phyloP scores from a whole-genome alignment of 345 rosid genomes.

The Aethionema arabicum region DNA sequence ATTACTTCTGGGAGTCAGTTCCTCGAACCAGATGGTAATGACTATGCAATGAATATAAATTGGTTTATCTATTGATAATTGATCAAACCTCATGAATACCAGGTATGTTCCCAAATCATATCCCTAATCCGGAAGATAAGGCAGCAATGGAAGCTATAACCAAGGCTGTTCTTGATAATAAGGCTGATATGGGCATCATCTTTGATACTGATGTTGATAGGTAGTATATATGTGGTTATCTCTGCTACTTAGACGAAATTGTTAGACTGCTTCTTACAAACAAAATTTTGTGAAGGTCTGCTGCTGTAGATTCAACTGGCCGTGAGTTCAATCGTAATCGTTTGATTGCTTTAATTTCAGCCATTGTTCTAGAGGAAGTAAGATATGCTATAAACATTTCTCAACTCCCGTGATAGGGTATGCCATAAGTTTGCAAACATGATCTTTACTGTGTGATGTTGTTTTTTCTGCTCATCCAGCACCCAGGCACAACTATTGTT shows the following conservation, averaged over 20 bases:
- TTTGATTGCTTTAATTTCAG: slow-evolving; percentile 84
- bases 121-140: slow-evolving; percentile 98
- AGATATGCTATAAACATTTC: slow-evolving; percentile 33
- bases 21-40: slow-evolving; percentile 93
- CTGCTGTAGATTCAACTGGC: slow-evolving; percentile 96
- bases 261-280: slow-evolving; percentile 14
- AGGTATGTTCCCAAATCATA: slow-evolving; percentile 97
- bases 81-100: slow-evolving; percentile 24
- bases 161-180: slow-evolving; percentile 82
- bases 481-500: slow-evolving; percentile 93
- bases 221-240: slow-evolving; percentile 36
- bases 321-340: slow-evolving; percentile 90
- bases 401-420: slow-evolving; percentile 9
- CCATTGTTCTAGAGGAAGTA: slow-evolving; percentile 96
- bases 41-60: slow-evolving; percentile 16
- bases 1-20: slow-evolving; percentile 89
- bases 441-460: not conserved
- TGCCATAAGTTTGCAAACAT: slow-evolving; percentile 1
- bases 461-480: slow-evolving; percentile 46
- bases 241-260: slow-evolving; percentile 11
- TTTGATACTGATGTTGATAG: slow-evolving; percentile 99
- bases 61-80: slow-evolving; percentile 17
- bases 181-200: slow-evolving; percentile 94
- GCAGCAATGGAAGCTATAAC: slow-evolving; percentile 87
- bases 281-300: slow-evolving; percentile 60